Base-by-base conservation (phyloP, 73 alveolate species). In the Stentor coeruleus region DNA sequence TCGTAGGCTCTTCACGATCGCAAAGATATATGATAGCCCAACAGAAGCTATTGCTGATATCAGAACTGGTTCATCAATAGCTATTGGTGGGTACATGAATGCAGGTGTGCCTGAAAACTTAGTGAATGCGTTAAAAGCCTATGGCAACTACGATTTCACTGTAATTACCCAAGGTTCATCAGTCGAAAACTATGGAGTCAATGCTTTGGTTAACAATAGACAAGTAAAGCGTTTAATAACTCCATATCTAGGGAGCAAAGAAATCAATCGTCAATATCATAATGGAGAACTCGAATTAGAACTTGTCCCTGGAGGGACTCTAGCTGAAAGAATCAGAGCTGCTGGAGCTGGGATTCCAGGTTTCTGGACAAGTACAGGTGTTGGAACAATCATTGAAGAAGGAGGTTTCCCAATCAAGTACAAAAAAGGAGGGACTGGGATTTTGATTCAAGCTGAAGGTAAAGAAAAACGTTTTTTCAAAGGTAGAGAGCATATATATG, bases 321-420 rank as follows among this genome's bases (percentile, higher is more conserved):
- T 93, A 30, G 97, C 97, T 66, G 98, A 91, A 74, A 92, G 88
- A 82, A 66, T 93, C 49, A 89, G 98, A 87, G 91, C 96, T 86
- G 98, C 94, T 30, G 98, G 98, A 39, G 92, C 95, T 14, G 98
- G 98, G 66, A 91, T 93, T 59, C 96, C 97, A 28, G 94, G 94
- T 38, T 93, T 91, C 87, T 93, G 87, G 74, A 91, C 98, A 14
- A 84, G 87, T 20, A 93, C 98, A 39, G 98, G 98, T 6, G 84
- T 59, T 30, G 98, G 95, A 59, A 93, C 98, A 39, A 83, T 88
- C 14, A 84, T 93, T n/a, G 95, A 92, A 66, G 84, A 79, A 33
- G 98, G 98, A 6, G 95, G 95, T 35, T 76, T 89, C 38, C 95
- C 94, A 49, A 82, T 89, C 38, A 93, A 90, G 89, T 66, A 55